A percentile compares a stretch with the other conserved stretches of the same genome.
Evolutionary conservation across 805 yeast genomes (phyloP).

Genomic region (Barnettozyma salicaria): DNA sequence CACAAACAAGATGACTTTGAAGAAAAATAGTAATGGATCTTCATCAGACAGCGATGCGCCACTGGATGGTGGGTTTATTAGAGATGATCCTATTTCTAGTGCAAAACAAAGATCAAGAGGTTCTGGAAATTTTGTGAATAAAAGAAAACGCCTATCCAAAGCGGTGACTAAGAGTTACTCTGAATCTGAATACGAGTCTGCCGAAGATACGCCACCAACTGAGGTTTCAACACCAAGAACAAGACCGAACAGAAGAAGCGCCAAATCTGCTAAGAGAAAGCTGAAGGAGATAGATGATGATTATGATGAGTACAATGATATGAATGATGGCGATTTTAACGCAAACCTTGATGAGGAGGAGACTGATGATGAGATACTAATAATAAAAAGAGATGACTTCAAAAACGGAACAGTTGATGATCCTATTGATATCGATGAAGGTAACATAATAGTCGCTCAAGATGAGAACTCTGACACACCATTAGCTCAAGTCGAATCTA

Average conservation of each 20-base stretch:
- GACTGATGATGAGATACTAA: constrained; percentile 24
- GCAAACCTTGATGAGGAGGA: constrained; percentile 19
- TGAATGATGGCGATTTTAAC: constrained; percentile 23
- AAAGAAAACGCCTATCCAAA: background rate
- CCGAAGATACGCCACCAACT: constrained; percentile 9
- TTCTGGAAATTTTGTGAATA: background rate
- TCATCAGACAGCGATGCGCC: constrained; percentile 23
- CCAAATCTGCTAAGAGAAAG: constrained; percentile 25
- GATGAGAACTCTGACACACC: constrained; percentile 26
- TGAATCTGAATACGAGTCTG: constrained; percentile 9
- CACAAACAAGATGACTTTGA: too few species aligned
- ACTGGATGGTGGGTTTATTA: constrained; percentile 24
- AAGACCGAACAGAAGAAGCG: constrained; percentile 24
- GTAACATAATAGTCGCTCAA: background rate
- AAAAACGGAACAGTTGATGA: constrained; percentile 13
- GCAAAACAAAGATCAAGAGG: constrained; percentile 4
- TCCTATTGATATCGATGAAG: constrained; percentile 17
- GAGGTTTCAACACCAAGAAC: background rate
- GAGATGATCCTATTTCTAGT: constrained; percentile 27
- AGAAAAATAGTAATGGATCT: background rate
- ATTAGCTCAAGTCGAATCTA: constrained; percentile 18
- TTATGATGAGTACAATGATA: constrained; percentile 30
- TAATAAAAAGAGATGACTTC: constrained; percentile 7
- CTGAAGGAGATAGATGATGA: constrained; percentile 27
- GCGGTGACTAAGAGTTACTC: constrained; percentile 6